Base-by-base conservation (phyloP, 2,329 filamentous ascomycete genomes). In the Nemania serpens region DNA sequence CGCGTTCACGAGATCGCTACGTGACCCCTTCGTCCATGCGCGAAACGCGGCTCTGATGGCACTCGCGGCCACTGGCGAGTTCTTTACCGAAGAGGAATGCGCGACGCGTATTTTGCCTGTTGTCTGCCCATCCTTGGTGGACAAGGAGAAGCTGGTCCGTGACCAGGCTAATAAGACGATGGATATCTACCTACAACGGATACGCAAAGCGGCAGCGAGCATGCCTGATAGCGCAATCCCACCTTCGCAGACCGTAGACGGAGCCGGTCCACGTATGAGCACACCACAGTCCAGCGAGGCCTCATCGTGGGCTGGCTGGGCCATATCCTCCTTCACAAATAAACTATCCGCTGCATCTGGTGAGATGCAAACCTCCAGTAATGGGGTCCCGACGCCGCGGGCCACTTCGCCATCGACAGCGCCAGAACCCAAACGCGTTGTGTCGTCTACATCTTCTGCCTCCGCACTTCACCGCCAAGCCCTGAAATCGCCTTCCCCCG, bases 271-370 rank as follows among this genome's bases (percentile, higher is more conserved):
- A 1, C 86, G 91, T 36, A 95, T 96, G 82, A 88, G 89, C 64
- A 95, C 91, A 1, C 88, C 92, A 1, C 90, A 92, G 62, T 79
- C 84, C 1, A 75, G 71, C 62, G 76, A 78, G 47, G 85, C 83
- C 41, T 87, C 88, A 2, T 82, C 83, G 3, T 98, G 95, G 95
- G 87, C 95, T 1, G 95, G 95, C 12, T 99, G 95, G 95, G 95
- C 95, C 1, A 97, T 99, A 56, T 98, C 95, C 0, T 97, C 93
- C 1, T 99, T 99, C 73, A 98, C 95, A 1, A 98, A 98, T 76
- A 97, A 97, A 71, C 75, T 98, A 12, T 88, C 91, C 1, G 78
- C 90, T 0, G 93, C 92, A 0, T 90, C 90, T 9, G 95, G 95
- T 17, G 90, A 97, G 59, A 99, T 99, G 65, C 83, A 94, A 71